Evolutionary conservation across 495 filamentous ascomycete species (phyloP).

Genomic region (Lichina pygmaea): DNA sequence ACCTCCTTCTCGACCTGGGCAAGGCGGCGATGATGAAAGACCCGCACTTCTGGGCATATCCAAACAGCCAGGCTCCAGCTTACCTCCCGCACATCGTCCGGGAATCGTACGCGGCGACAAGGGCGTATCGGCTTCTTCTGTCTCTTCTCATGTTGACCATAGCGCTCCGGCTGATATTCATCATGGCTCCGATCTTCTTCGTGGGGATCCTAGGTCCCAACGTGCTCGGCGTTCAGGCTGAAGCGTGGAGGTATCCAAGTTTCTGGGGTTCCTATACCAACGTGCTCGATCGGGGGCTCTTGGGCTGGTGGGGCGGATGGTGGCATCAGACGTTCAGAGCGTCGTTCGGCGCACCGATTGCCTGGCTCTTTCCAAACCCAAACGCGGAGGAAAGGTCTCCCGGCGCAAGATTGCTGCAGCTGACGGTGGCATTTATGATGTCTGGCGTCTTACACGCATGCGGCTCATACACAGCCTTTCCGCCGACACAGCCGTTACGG

Average conservation of each 20-base stretch:
- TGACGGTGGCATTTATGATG: conserved; percentile 12
- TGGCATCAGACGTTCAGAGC: conserved; percentile 76
- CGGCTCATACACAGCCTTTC: conserved; percentile 12
- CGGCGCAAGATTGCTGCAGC: conserved; percentile 5
- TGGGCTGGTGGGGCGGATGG: conserved; percentile 57
- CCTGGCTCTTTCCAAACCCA: conserved; percentile 17
- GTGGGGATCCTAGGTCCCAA: conserved; percentile 22
- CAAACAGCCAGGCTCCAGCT: conserved; percentile 15
- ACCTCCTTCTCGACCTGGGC: background rate
- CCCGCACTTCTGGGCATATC: conserved; percentile 38
- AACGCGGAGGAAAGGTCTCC: conserved; percentile 5
- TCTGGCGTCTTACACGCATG: conserved; percentile 14
- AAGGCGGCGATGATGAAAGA: conserved; percentile 42
- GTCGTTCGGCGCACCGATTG: conserved; percentile 31
- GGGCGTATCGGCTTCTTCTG: conserved; percentile 22
- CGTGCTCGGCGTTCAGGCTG: conserved; percentile 10
- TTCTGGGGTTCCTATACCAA: conserved; percentile 27
- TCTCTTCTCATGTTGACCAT: conserved; percentile 21
- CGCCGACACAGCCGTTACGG: conserved; percentile 8
- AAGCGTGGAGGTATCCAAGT: conserved; percentile 26
- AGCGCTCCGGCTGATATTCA: conserved; percentile 26
- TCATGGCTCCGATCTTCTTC: conserved; percentile 27
- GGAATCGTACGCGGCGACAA: conserved; percentile 15
- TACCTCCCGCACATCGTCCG: conserved; percentile 20
- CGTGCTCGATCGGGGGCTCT: conserved; percentile 37